Evolutionary conservation across 2,329 filamentous ascomycete species (phyloP), one percentile per base, ranked within the genome.

Genomic region (Hypomyces perniciosus): DNA sequence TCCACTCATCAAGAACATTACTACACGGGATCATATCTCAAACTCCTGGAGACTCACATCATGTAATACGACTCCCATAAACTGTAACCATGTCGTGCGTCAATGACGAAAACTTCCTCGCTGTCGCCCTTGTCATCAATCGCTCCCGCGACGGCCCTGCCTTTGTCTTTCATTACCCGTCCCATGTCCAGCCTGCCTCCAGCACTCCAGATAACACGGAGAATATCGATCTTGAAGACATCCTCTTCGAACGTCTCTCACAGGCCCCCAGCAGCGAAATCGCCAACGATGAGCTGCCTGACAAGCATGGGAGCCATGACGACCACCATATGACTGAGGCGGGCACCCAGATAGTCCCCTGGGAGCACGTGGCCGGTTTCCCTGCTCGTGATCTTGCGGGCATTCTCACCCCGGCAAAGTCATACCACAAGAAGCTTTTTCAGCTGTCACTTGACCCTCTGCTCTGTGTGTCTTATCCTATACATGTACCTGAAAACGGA

Each of bases 141-240:
- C 80, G 86, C 57, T 88, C 86, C 33, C 83, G 86, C 57, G 86
- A 88, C 59, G 89, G 90, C 12, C 87, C 90, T 29, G 82, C 84
- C 56, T 86, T 93, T 61, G 86, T 93, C 61, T 95, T 91, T 68
- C 88, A 95, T 68, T 93, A 93, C 62, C 90, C 90, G n/a, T 78
- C 84, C n/a, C 66, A 72, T 43, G 74, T 80, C 40, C 64, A 67
- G 54, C 67, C 62, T 44, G 65, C 56, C 61, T 57, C 67, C 12
- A 66, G 68, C 29, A 64, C 66, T n/a, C 58, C 65, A 5, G 63
- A 62, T 12, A 55, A 65, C 12, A 63, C 67, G 9, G 69, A 65
- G 34, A 53, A 53, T 37, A 53, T 40, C 26, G 75, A 80, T 44
- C 70, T 78, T 27, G 79, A 82, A 46, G 79, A 82, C 55, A 65